Evolutionary conservation across 768 basidiomycete genomes (phyloP).

Genomic region (Podaxis sp.): DNA sequence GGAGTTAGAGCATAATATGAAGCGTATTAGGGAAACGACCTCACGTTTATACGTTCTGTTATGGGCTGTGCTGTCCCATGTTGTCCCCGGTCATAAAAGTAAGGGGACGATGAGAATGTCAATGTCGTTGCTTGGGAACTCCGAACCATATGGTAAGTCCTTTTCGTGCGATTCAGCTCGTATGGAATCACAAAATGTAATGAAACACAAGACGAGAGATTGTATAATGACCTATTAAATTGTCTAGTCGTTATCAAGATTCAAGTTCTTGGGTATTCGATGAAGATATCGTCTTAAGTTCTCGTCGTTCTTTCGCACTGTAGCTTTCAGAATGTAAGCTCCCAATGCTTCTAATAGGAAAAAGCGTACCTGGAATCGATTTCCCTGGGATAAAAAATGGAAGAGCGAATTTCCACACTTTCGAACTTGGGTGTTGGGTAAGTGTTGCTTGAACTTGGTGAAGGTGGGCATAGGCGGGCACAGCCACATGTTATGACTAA

Average conservation of each 20-base stretch:
- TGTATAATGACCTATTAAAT: background rate
- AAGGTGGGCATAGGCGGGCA: background rate
- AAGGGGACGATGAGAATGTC: conserved; percentile 70
- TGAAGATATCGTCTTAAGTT: background rate
- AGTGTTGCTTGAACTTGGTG: background rate
- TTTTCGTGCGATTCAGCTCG: background rate
- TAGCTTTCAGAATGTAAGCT: background rate
- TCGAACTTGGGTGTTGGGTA: conserved; percentile 5
- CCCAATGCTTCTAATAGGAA: background rate
- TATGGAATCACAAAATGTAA: background rate
- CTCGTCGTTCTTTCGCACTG: background rate
- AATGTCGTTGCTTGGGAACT: conserved; percentile 44
- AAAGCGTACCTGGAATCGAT: background rate
- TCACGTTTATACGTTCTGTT: conserved; percentile 75
- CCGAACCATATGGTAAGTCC: conserved; percentile 37
- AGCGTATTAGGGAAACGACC: conserved; percentile 23
- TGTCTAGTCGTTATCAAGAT: background rate
- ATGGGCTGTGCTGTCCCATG: conserved; percentile 77
- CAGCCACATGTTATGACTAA: conserved; percentile 10
- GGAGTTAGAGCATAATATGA: background rate
- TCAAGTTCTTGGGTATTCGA: background rate
- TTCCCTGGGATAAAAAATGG: background rate
- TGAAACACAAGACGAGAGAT: background rate
- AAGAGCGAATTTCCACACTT: background rate
- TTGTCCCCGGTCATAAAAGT: conserved; percentile 74